Conservation (phyloP, 1,284 basidiomycete genomes). For the Porodaedalea pini region DNA sequence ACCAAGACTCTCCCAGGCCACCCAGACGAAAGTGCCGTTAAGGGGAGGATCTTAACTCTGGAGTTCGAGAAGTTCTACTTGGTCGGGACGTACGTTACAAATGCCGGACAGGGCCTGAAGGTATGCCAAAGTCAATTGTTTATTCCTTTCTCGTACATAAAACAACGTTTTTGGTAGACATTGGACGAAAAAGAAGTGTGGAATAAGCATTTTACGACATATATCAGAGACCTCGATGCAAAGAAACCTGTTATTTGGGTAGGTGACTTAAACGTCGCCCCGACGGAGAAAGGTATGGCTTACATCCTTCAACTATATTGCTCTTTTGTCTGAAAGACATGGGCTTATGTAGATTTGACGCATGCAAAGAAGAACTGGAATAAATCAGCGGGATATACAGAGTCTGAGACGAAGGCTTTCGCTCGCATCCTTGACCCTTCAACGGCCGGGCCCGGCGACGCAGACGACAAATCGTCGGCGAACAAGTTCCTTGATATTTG, state of each 20-base stretch:
- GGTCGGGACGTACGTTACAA: constrained; percentile 85
- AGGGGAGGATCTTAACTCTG: constrained; percentile 76
- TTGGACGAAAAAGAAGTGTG: constrained; percentile 71
- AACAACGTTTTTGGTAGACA: constrained; percentile 42
- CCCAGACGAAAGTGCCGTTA: constrained; percentile 57
- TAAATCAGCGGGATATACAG: constrained; percentile 76
- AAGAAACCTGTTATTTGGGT: constrained; percentile 85
- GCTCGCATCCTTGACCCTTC: constrained; percentile 58
- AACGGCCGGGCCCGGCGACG: constrained; percentile 25
- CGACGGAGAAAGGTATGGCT: constrained; percentile 59
- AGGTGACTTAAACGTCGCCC: constrained; percentile 88
- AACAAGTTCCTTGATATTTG: constrained; percentile 75
- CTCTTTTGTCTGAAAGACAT: neutral
- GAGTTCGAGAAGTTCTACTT: constrained; percentile 75
- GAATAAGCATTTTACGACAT: constrained; percentile 71
- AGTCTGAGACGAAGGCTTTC: constrained; percentile 72
- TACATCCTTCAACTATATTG: neutral
- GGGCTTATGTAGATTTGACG: constrained; percentile 48
- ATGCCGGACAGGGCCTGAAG: constrained; percentile 79
- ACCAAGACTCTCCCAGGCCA: constrained; percentile 68
- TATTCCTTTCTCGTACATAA: neutral
- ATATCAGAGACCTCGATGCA: constrained; percentile 68
- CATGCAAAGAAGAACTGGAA: constrained; percentile 75
- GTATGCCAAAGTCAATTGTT: constrained; percentile 33
- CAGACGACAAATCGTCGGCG: constrained; percentile 24